Evolutionary conservation across 495 filamentous ascomycete species (phyloP), one percentile per base, ranked within the genome.

Genomic region (Podospora pseudocomata): DNA sequence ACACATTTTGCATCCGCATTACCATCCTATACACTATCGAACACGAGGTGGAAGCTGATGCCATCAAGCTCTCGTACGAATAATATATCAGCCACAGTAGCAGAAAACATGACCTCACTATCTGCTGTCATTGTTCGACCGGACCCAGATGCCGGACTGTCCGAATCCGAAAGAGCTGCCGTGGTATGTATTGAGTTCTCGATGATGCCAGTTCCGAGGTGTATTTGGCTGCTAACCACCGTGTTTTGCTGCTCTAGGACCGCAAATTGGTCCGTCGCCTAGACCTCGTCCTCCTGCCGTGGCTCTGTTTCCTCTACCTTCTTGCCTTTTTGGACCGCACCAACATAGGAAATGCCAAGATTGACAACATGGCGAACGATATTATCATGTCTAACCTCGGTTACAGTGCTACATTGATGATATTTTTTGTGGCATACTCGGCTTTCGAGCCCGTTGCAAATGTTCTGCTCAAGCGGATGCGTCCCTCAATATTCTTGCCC

Each of bases 391-490:
- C 90, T 81, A 85, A 81, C 4, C 63, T 80, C 7, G 78, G 82
- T 20, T 97, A 93, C 79, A 96, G 94, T 75, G 84, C 85, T 7
- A 82, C 88, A 3, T 84, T 97, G 1, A 89, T 90, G 39, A 90
- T 97, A 72, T 97, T 97, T 80, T 98, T 97, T 82, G 86, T 96
- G 28, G 95, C 92, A 20, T 98, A 98, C 77, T 84, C 92, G 53
- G 78, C 93, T 54, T 92, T 93, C 67, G 94, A 97, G 82, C 92
- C 93, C 0, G 67, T 94, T 39, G 95, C 93, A 56, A 97, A 98
- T 76, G 77, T 97, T 60, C 78, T 98, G 23, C 87, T 98, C 66
- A 97, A 97, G 80, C 83, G 81, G 3, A 74, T 90, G 59, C 74
- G 80, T 19, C 85, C 85, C 0, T 83, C 81, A 27, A 65, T 85